Percentiles rank a stretch among this genome's conserved stretches.
Conservation (phyloP, 768 basidiomycete genomes). For the Russula foetens region DNA sequence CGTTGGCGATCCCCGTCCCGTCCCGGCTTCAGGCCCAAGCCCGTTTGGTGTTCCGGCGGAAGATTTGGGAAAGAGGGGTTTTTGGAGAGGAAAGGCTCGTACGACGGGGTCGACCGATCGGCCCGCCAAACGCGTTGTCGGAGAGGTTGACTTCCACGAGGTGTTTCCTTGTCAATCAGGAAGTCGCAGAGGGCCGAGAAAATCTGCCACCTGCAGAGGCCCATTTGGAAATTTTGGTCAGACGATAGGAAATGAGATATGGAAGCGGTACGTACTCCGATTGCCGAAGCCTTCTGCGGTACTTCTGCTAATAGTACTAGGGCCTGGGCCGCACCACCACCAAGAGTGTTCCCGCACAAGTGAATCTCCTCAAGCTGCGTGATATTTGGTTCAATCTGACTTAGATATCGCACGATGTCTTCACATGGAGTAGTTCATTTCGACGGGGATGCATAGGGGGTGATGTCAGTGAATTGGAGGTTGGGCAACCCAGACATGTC, state of each 20-base stretch:
- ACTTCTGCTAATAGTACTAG: constrained; percentile 83
- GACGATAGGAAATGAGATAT: not conserved
- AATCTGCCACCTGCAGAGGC: constrained; percentile 84
- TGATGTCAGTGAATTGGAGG: constrained; percentile 21
- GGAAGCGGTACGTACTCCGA: constrained; percentile 49
- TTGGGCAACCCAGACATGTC: not conserved
- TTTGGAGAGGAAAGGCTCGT: constrained; percentile 71
- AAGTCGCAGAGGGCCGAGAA: constrained; percentile 82
- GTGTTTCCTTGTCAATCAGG: constrained; percentile 66
- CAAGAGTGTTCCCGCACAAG: constrained; percentile 90
- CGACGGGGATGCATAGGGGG: constrained; percentile 5
- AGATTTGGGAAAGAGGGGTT: constrained; percentile 75
- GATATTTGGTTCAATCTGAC: constrained; percentile 49
- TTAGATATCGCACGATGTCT: constrained; percentile 70
- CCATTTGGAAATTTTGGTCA: not conserved
- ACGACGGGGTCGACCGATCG: constrained; percentile 93
- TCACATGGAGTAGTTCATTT: constrained; percentile 40
- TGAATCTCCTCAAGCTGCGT: constrained; percentile 72
- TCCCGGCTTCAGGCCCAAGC: constrained; percentile 84
- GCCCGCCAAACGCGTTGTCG: constrained; percentile 95
- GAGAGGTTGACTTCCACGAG: constrained; percentile 85
- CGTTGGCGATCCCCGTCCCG: constrained; percentile 78
- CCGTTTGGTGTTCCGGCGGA: constrained; percentile 97
- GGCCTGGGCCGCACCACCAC: constrained; percentile 81
- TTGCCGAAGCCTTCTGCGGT: constrained; percentile 50